phyloP scores from a whole-genome alignment of 202 grass and related monocot species.

The Setaria italica region DNA sequence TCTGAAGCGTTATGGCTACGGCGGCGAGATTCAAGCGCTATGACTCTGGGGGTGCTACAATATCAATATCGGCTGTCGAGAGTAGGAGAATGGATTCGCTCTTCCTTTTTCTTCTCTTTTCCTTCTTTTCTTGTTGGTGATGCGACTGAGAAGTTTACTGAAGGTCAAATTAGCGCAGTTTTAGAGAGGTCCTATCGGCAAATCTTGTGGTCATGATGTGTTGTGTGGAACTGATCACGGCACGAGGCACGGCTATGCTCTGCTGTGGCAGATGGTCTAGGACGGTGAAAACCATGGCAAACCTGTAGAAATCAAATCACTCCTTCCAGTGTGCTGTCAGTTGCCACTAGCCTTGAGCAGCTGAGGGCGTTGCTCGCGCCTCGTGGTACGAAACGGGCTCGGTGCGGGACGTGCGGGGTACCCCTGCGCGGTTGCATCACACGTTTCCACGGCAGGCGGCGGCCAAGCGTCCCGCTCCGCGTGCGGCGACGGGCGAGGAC shows the following conservation, averaged over 20 bases:
- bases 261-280: not conserved
- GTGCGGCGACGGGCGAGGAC: not conserved
- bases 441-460: not conserved
- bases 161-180: conserved; percentile 25
- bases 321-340: too few species aligned
- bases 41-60: conserved; percentile 8
- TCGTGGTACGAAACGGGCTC: too few species aligned
- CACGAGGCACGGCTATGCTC: not conserved
- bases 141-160: not conserved
- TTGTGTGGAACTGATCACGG: not conserved
- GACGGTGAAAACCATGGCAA: not conserved
- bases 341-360: too few species aligned
- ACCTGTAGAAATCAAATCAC: not conserved
- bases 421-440: too few species aligned
- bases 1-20: conserved; percentile 85
- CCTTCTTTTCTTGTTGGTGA: not conserved
- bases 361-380: too few species aligned
- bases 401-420: too few species aligned
- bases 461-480: not conserved
- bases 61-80: not conserved
- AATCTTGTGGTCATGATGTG: not conserved
- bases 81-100: conserved; percentile 28
- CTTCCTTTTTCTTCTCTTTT: not conserved
- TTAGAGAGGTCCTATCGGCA: conserved; percentile 25
- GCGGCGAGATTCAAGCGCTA: conserved; percentile 74